Conservation (phyloP, 768 basidiomycete species). For the Lyophyllum atratum region DNA sequence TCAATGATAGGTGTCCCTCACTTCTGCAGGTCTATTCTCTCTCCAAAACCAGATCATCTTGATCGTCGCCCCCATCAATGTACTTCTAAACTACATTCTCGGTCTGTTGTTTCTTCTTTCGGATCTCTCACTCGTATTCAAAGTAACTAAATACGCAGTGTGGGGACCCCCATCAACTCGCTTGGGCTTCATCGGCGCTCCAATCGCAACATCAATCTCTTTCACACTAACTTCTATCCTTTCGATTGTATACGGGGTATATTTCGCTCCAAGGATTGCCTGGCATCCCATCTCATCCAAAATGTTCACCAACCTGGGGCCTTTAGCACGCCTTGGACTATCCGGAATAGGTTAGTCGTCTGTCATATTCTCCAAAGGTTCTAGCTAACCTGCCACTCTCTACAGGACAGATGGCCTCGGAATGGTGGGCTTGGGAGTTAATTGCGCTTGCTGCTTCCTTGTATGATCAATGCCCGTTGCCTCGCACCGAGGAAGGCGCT, state of each 20-base stretch:
- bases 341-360: constrained; percentile 68
- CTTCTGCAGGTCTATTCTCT: constrained; percentile 12
- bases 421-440: constrained; percentile 32
- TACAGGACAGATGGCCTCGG: constrained; percentile 73
- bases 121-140: not conserved
- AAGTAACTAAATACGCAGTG: constrained; percentile 36
- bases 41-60: constrained; percentile 9
- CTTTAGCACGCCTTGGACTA: constrained; percentile 72
- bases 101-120: constrained; percentile 40
- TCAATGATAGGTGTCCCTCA: not conserved
- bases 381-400: not conserved
- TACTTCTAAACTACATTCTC: constrained; percentile 77
- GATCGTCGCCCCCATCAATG: constrained; percentile 82
- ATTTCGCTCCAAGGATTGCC: constrained; percentile 63
- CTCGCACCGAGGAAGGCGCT: no score
- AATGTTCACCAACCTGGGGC: constrained; percentile 64
- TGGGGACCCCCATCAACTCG: constrained; percentile 80
- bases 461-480: not conserved
- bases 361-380: not conserved
- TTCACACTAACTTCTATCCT: constrained; percentile 75
- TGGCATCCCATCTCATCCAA: constrained; percentile 76
- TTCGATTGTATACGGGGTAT: constrained; percentile 66
- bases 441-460: constrained; percentile 8
- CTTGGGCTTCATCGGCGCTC: constrained; percentile 90
- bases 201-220: constrained; percentile 82